Conservation (phyloP, 1,284 basidiomycete species). For the Trametes polyzona region DNA sequence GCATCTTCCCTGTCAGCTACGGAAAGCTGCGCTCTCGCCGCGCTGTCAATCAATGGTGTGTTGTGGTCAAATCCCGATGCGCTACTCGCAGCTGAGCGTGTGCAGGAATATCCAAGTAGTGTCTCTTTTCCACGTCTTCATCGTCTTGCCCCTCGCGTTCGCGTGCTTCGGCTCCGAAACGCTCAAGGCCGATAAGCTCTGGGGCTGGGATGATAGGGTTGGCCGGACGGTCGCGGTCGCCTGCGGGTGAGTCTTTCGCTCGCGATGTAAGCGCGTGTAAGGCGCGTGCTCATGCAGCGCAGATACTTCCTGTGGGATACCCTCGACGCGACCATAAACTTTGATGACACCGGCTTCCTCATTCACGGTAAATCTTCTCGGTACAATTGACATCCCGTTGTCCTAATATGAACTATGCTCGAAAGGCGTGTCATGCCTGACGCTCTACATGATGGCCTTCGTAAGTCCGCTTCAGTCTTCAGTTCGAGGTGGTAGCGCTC, state of each 20-base stretch:
- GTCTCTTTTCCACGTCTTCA: conserved; percentile 56
- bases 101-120: conserved; percentile 53
- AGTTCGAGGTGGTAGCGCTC: not conserved
- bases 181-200: conserved; percentile 51
- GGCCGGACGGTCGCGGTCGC: conserved; percentile 57
- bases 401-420: not conserved
- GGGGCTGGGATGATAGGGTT: conserved; percentile 56
- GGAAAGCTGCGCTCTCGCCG: conserved; percentile 43
- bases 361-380: conserved; percentile 54
- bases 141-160: conserved; percentile 54
- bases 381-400: not conserved
- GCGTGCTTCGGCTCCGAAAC: conserved; percentile 45
- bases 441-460: conserved; percentile 62
- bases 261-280: conserved; percentile 2
- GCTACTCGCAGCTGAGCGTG: not conserved
- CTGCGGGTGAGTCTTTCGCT: conserved; percentile 47
- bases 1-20: conserved; percentile 45
- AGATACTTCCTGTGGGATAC: conserved; percentile 71
- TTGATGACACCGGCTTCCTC: conserved; percentile 62
- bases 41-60: conserved; percentile 59
- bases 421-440: conserved; percentile 58
- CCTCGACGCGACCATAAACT: conserved; percentile 58
- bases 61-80: not conserved
- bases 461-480: conserved; percentile 44
- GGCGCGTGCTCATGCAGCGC: not conserved